Evolutionary conservation across 495 filamentous ascomycete species (phyloP), one percentile per base, ranked within the genome.

Genomic region (Penicillium lagena): DNA sequence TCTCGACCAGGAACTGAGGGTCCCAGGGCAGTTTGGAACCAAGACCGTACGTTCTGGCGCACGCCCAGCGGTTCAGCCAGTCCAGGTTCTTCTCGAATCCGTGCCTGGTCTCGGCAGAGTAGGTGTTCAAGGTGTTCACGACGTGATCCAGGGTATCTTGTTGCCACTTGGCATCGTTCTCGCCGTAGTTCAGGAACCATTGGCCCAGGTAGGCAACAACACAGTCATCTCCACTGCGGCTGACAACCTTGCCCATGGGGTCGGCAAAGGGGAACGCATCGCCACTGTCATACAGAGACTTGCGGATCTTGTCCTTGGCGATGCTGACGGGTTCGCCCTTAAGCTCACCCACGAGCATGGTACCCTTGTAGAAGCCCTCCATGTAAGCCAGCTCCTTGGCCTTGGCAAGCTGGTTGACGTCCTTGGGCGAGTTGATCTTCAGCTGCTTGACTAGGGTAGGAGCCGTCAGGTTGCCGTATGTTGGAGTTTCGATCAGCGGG

Each of bases 11-110:
- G 71, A 90, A 89, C 58, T 86, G 78, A 33, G 73, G 75, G 60
- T 96, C 93, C 90, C 91, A 97, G n/a, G 93, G 93, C 29, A 98
- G 78, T 65, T 90, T 89, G 15, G 93, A 90, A 27, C 93, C 93
- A 32, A 98, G 75, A 56, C 93, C 93, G 51, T 93, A 98, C 7
- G 86, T 87, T 58, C 93, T 72, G 34, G 91, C 86, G 58, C 89
- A 95, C 36, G 93, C 91, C 93, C 93, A 98, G 60, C 93, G 87
- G 62, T 85, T 89, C 28, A 98, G 75, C 93, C 93, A 98, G 50
- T 80, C 76, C 34, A 98, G 73, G 40, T 86, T 88, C 51, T 82
- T 82, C 66, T 88, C 79, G 63, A 96, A 93, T 1, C 77, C 79
- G 55, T 96, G 80, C 64, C 86, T 87, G 15, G 87, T 84, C 56